Base-by-base conservation (phyloP, 2,329 filamentous ascomycete genomes). In the Botrytis fabae region DNA sequence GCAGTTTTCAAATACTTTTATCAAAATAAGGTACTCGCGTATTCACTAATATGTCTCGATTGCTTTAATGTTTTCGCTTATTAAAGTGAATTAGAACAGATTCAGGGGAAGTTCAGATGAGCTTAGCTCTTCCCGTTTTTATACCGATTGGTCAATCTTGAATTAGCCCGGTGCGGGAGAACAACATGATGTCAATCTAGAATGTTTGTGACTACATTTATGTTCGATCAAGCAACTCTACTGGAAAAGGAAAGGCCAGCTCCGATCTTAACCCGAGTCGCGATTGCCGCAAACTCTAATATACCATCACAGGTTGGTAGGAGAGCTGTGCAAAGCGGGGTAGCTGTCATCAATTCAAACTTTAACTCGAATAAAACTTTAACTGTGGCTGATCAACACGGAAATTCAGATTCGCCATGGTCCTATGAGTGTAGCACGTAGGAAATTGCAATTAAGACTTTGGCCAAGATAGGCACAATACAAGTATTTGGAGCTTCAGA, bases 281-380 rank as follows among this genome's bases (percentile, higher is more conserved):
- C n/a, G 32, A 65, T 65, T 48, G 6, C 44, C 10, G 22, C 22
- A 51, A 16, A 51, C 32, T 38, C 8, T 18, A 62, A 40, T 40
- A 61, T 48, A 28, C 48, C 62, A 65, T 65, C 42, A 54, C 22
- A n/a, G 25, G 14, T 32, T 46, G 9, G 16, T 57, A 57, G n/a
- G 7, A 57, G 48, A 51, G 44, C 28, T 40, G 46, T 22, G 64
- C 46, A 66, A 54, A 66, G 64, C 46, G 64, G 64, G 46, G 64
- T 40, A 40, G 22, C 35, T n/a, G 22, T 28, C 51, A 40, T 61
- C 22, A 22, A 28, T 14, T 9, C 20, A 14, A 42, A 42, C 38
- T 18, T 63, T 44, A 63, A 42, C 25, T 62, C 38, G 35, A 28
- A 25, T 9, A 28, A 14, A 42, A 42, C 38, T 18, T 63, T 44